These are phyloP conservation scores for Pilatotrama ljubarskyi DNA, from an alignment of 768 basidiomycete genomes.

Conservation along the genomic window DNA sequence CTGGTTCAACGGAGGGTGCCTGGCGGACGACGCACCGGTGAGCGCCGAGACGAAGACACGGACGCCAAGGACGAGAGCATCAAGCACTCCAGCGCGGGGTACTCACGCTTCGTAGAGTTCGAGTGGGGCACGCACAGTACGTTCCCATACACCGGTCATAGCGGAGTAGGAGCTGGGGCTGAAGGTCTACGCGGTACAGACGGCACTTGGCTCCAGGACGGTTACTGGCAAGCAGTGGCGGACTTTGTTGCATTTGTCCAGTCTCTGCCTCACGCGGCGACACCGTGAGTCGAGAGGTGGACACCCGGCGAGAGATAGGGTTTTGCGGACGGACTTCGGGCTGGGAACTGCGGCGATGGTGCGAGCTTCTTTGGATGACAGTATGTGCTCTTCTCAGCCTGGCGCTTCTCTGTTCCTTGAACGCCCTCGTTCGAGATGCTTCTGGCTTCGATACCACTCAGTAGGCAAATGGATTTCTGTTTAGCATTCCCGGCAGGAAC, in stretches of 20 bases:
- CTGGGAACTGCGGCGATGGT: background rate
- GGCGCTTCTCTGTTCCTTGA: background rate
- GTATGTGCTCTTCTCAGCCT: background rate
- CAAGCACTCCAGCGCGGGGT: constrained; percentile 2
- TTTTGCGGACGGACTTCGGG: background rate
- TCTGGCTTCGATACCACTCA: constrained; percentile 8
- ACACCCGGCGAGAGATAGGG: background rate
- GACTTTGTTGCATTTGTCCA: constrained; percentile 25
- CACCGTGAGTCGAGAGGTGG: background rate
- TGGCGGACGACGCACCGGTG: constrained; percentile 1
- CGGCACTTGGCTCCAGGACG: constrained; percentile 34
- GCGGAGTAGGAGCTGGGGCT: background rate
- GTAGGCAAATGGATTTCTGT: background rate
- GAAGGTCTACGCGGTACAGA: constrained; percentile 18
- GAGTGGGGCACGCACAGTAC: constrained; percentile 31
- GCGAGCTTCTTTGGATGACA: background rate
- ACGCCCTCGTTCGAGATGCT: background rate
- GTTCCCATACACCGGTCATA: constrained; percentile 2
- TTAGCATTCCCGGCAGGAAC: background rate
- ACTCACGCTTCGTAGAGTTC: constrained; percentile 30
- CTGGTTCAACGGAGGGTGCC: constrained; percentile 39
- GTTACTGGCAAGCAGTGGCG: constrained; percentile 31
- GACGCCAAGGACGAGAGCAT: constrained; percentile 20
- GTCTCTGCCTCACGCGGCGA: background rate
- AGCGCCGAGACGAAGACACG: constrained; percentile 8